These are phyloP conservation scores for Aspergillus vadensis DNA, from an alignment of 2,329 filamentous ascomycete genomes.

Conservation along the genomic window DNA sequence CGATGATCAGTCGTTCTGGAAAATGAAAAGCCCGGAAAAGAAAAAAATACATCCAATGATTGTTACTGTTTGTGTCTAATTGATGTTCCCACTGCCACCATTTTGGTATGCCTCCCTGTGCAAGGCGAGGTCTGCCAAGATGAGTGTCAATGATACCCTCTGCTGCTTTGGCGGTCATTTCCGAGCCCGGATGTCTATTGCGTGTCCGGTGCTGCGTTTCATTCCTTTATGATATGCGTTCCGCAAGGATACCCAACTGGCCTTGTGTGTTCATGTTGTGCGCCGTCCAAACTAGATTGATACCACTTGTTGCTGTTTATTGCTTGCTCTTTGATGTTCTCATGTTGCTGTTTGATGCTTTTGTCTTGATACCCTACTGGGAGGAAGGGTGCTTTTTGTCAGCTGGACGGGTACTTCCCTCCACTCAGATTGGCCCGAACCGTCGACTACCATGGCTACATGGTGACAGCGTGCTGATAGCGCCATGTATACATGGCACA, in stretches of 20 bases:
- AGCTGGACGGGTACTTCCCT: constrained; percentile 21
- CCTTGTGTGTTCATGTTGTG: constrained; percentile 30
- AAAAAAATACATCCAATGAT: constrained; percentile 12
- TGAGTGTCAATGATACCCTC: constrained; percentile 37
- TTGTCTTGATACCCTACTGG: constrained; percentile 40
- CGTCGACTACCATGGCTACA: constrained; percentile 26
- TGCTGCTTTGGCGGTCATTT: constrained; percentile 32
- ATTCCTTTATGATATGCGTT: constrained; percentile 40
- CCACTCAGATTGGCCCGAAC: constrained; percentile 27
- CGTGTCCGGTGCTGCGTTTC: constrained; percentile 26
- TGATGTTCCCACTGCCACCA: constrained; percentile 31
- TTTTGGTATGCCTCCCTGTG: constrained; percentile 16
- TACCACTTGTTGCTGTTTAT: constrained; percentile 41
- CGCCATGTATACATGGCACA: constrained; percentile 28
- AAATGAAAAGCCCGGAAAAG: constrained; percentile 12
- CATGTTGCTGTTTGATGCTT: constrained; percentile 26
- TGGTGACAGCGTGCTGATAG: constrained; percentile 18
- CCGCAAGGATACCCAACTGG: constrained; percentile 31
- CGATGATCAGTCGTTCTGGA: constrained; percentile 22
- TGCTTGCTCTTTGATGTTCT: constrained; percentile 30
- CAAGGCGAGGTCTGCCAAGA: constrained; percentile 11
- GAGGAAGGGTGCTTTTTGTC: constrained; percentile 31
- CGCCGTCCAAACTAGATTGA: constrained; percentile 38
- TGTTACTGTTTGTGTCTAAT: constrained; percentile 9
- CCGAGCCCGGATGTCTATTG: constrained; percentile 22